A percentile compares a stretch with the other conserved stretches of the same genome.
Evolutionary conservation across 441 rosid species (phyloP).

Genomic region (Sinapis alba): DNA sequence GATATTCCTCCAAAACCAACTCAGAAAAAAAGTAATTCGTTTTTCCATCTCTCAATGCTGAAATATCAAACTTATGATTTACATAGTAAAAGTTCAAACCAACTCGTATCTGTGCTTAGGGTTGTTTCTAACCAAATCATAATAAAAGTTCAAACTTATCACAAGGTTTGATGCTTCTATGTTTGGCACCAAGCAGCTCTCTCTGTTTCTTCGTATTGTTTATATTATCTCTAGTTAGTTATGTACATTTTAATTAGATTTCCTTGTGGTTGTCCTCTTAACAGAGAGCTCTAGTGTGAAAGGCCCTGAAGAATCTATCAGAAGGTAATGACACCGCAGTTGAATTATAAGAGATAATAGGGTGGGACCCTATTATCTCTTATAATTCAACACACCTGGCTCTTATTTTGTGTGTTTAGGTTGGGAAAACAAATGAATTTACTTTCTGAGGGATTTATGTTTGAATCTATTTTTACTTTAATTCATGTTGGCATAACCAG

Average conservation of each 20-base stretch:
- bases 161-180: neutral
- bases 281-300: constrained; percentile 60
- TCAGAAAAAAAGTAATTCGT: constrained; percentile 52
- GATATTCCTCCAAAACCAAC: constrained; percentile 57
- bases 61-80: constrained; percentile 9
- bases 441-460: neutral
- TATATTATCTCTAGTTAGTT: constrained; percentile 16
- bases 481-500: constrained; percentile 20
- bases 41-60: constrained; percentile 14
- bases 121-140: neutral
- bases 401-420: neutral
- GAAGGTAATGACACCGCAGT: constrained; percentile 50
- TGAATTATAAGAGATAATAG: no score
- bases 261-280: constrained; percentile 24
- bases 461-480: neutral
- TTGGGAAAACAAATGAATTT: neutral
- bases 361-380: neutral
- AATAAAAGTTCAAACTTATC: neutral
- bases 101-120: constrained; percentile 8
- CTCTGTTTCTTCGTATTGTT: constrained; percentile 24
- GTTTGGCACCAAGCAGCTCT: constrained; percentile 16
- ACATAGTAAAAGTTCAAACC: neutral
- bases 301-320: constrained; percentile 43
- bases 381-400: neutral
- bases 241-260: constrained; percentile 26